Conservation (phyloP, 2,329 filamentous ascomycete species). For the Fonsecaea pedrosoi region DNA sequence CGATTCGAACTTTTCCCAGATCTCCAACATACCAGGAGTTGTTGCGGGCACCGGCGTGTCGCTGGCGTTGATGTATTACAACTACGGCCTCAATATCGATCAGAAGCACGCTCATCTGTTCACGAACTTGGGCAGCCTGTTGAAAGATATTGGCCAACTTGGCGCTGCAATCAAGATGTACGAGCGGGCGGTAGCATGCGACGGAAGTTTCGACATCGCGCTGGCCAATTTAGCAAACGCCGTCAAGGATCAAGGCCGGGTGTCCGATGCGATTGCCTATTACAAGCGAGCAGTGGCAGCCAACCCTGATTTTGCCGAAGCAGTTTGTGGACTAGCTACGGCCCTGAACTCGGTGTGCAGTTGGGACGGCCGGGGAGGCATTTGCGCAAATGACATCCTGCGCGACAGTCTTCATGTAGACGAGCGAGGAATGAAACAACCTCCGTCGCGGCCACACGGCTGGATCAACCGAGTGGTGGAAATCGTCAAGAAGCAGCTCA, state of each 20-base stretch:
- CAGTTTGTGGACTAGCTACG: conserved; percentile 92
- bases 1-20: conserved; percentile 40
- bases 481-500: conserved; percentile 86
- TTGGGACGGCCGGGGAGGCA: conserved; percentile 88
- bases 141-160: conserved; percentile 95
- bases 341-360: conserved; percentile 96
- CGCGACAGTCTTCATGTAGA: conserved; percentile 95
- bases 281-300: conserved; percentile 87
- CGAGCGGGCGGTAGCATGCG: conserved; percentile 88
- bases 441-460: conserved; percentile 72
- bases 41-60: conserved; percentile 84
- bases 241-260: conserved; percentile 92
- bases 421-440: conserved; percentile 78
- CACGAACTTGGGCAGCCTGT: conserved; percentile 90
- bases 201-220: conserved; percentile 95
- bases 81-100: conserved; percentile 88
- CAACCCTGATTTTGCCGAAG: conserved; percentile 96
- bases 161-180: conserved; percentile 96
- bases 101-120: conserved; percentile 92
- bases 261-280: conserved; percentile 89
- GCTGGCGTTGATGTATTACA: conserved; percentile 90
- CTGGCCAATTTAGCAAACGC: conserved; percentile 96
- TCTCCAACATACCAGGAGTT: conserved; percentile 68
- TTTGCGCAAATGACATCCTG: conserved; percentile 73
- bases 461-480: conserved; percentile 90